Conservation (phyloP, 495 filamentous ascomycete species). For the Daldinia vernicosa region DNA sequence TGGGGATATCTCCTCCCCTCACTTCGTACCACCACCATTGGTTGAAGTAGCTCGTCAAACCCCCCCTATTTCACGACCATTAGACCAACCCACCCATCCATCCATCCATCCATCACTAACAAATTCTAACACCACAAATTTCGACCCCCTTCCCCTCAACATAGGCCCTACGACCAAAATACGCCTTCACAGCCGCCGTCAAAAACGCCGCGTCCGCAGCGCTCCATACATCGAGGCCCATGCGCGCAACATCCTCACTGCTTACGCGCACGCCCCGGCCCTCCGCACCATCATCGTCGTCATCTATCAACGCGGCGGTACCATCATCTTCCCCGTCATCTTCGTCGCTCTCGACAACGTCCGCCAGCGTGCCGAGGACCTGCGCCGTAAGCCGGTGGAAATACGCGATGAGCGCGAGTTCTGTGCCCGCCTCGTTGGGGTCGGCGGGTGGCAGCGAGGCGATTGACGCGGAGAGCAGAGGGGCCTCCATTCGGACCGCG, state of each 20-base stretch:
- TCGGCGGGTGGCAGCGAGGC: conserved; percentile 48
- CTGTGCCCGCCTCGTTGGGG: conserved; percentile 51
- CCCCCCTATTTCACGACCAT: too few relatives aligned
- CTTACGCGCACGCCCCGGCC: conserved; percentile 64
- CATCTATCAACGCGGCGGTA: conserved; percentile 29
- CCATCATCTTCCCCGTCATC: conserved; percentile 53
- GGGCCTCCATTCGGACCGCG: conserved; percentile 39
- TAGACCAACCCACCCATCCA: too few relatives aligned
- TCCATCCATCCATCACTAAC: conserved; percentile 50
- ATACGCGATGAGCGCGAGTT: conserved; percentile 86
- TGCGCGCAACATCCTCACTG: conserved; percentile 74
- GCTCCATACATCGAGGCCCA: conserved; percentile 92
- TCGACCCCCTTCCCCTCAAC: conserved; percentile 78
- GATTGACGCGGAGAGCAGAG: conserved; percentile 50
- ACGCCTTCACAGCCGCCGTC: conserved; percentile 69
- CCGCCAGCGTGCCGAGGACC: conserved; percentile 73
- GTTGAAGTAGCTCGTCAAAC: too few relatives aligned
- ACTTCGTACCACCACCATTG: not conserved
- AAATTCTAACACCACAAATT: conserved; percentile 83
- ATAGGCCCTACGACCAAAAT: conserved; percentile 74
- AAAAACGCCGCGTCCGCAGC: conserved; percentile 77
- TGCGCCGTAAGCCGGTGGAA: conserved; percentile 86
- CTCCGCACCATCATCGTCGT: conserved; percentile 41
- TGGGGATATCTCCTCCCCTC: not conserved
- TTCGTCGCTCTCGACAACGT: conserved; percentile 68